Conservation (phyloP, 768 basidiomycete genomes). For the Phanerodontia chrysosporium region DNA sequence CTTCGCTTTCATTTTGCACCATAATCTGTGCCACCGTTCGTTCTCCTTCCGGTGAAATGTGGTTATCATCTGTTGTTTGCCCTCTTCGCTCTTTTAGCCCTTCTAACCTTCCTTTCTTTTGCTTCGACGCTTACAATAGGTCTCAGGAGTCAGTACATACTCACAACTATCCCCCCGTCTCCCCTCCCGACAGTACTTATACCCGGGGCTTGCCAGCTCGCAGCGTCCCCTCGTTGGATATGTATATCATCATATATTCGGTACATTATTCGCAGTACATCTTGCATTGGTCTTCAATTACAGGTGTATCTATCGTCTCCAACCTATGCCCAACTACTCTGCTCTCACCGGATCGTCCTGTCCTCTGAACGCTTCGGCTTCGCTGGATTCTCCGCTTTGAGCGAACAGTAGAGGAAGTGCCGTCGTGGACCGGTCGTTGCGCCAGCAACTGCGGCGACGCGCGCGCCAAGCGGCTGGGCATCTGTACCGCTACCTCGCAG, state of each 20-base stretch:
- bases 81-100: not conserved
- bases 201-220: not conserved
- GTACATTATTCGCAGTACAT: conserved; percentile 8
- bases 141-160: not conserved
- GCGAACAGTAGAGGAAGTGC: conserved; percentile 79
- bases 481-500: conserved; percentile 74
- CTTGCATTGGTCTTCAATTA: conserved; percentile 5
- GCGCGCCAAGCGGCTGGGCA: conserved; percentile 50
- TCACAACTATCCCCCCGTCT: not conserved
- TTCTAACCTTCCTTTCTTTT: not conserved
- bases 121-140: not conserved
- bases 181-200: not conserved
- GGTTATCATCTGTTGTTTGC: not conserved
- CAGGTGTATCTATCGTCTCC: conserved; percentile 7
- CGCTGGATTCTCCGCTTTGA: conserved; percentile 55
- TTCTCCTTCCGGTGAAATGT: not conserved
- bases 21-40: not conserved
- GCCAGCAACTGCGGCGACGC: conserved; percentile 62
- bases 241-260: conserved; percentile 11
- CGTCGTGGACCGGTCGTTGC: conserved; percentile 69
- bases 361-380: conserved; percentile 44
- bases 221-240: not conserved
- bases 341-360: not conserved
- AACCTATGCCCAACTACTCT: no score
- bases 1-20: not conserved